Evolutionary conservation across 352 stramenopile genomes (phyloP), one percentile per base, ranked within the genome.

Genomic region (Pythium vanterpoolii): DNA sequence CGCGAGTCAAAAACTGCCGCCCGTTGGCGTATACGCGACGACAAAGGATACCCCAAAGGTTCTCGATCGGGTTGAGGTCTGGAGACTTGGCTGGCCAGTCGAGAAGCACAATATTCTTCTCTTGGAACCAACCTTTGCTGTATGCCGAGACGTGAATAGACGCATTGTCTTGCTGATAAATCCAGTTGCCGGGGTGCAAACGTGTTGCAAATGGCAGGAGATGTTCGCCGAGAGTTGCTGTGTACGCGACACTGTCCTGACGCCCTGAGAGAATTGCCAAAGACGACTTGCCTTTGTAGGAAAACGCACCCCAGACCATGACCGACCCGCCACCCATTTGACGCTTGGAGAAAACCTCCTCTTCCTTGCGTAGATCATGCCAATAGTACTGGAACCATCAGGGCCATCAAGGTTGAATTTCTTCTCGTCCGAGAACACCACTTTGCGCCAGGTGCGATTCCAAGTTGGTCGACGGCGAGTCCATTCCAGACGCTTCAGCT

Each of bases 351-450:
- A 30, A 38, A n/a, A 21, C 11, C n/a, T 52, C 26, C 28, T 14
- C 5, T 18, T 33, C 23, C 6, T 33, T 5, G 3, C 45, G 45
- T 5, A 52, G 45, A 38, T 52, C 45, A 8, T 19, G 24, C 45
- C 45, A 52, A 18, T 52, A 52, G 26, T 21, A 38, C 24, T 38
- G 7, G 10, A 38, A 52, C 45, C 45, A 21, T 38, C 24, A 10
- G 45, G 45, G 24, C 45, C 45, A 18, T 52, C 45, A 9, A 34
- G 18, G 21, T 52, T 52, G 28, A 52, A 52, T 16, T 52, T 52
- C 45, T 52, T 52, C 24, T 52, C 45, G 28, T 52, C 45, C 6
- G 45, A 52, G 19, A 52, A 36, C 6, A 11, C 31, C 6, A 36
- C 31, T 11, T 11, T 36, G 31, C 11, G 6, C 31, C 31, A 36